Base-by-base conservation (phyloP, 1,139 yeast species). In the Taphrina pruni region DNA sequence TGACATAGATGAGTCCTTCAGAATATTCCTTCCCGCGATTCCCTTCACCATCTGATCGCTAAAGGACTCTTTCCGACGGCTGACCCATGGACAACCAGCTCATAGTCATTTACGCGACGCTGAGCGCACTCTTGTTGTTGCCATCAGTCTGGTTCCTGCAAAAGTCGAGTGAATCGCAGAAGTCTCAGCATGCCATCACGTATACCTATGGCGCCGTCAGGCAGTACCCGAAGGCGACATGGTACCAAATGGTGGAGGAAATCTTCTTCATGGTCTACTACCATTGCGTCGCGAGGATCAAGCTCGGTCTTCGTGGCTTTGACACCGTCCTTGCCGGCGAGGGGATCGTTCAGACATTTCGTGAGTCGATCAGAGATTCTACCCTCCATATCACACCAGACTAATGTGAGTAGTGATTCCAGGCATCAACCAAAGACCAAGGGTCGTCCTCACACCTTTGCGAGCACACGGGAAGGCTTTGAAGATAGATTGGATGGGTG, bases 201-300 rank as follows among this genome's bases (percentile, higher is more conserved):
- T 64, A 64, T 55, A 58, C 67, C n/a, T 64, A 64, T 38, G 67
- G 67, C 9, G 56, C 67, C 26, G 67, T 64, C 12, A 43, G 67
- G 12, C 41, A 64, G 48, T 64, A 64, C 21, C 67, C 67, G 1
- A 54, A 43, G 38, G 56, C 52, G 21, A 54, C 67, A n/a, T 48
- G 50, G 41, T 55, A 55, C 35, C 58, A 57, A 17, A 45, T 43
- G 35, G 48, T 26, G 11, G 56, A 64, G 46, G 67, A 64, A 55
- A 17, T 64, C 45, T 64, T 64, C 55, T 64, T 35, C 55, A 45
- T 54, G 55, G 45, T 36, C 6, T 64, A 55, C 48, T 64, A 46
- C 43, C 46, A 50, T 48, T 46, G 50, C n/a, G 36, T 64, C 35
- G 67, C 67, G 9, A 17, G 56, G 17, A 17, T 12, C 56, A 54